Percentiles rank a stretch among this genome's conserved stretches.
Conservation (phyloP, 2,329 filamentous ascomycete genomes). For the Coleophoma eucalyptorum region DNA sequence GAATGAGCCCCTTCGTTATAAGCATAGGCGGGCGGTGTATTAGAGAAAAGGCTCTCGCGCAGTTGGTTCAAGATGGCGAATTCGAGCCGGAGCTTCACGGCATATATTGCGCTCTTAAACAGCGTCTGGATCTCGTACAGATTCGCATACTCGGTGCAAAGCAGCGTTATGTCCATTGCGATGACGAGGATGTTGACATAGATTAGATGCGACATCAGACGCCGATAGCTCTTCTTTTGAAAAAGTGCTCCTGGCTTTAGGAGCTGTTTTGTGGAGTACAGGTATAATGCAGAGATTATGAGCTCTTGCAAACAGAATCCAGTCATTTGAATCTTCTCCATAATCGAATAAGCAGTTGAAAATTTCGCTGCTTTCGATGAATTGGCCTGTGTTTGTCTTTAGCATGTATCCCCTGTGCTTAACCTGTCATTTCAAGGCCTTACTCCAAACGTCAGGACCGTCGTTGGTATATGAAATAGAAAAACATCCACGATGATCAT, state of each 20-base stretch:
- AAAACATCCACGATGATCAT: conserved; percentile 43
- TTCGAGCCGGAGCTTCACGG: conserved; percentile 42
- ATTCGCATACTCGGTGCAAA: conserved; percentile 31
- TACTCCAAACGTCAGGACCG: conserved; percentile 37
- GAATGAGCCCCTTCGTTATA: not conserved
- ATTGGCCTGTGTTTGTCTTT: conserved; percentile 22
- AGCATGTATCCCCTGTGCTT: conserved; percentile 14
- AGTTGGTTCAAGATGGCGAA: conserved; percentile 38
- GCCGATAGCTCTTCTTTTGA: conserved; percentile 12
- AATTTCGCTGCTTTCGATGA: conserved; percentile 27
- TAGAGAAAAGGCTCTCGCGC: not conserved
- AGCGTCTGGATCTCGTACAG: conserved; percentile 32
- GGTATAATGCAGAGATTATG: conserved; percentile 43
- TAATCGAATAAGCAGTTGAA: conserved; percentile 29
- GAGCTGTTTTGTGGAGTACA: conserved; percentile 39
- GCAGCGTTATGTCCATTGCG: conserved; percentile 37
- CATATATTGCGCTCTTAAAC: conserved; percentile 34
- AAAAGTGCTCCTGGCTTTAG: conserved; percentile 1
- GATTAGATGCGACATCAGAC: conserved; percentile 38
- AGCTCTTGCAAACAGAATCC: conserved; percentile 41
- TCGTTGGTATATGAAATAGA: conserved; percentile 39
- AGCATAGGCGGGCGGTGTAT: not conserved
- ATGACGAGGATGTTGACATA: conserved; percentile 43
- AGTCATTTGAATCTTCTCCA: conserved; percentile 40
- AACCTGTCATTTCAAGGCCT: not conserved